phyloP scores from a whole-genome alignment of 805 yeast species.

The Teunomyces aglyptinius region DNA sequence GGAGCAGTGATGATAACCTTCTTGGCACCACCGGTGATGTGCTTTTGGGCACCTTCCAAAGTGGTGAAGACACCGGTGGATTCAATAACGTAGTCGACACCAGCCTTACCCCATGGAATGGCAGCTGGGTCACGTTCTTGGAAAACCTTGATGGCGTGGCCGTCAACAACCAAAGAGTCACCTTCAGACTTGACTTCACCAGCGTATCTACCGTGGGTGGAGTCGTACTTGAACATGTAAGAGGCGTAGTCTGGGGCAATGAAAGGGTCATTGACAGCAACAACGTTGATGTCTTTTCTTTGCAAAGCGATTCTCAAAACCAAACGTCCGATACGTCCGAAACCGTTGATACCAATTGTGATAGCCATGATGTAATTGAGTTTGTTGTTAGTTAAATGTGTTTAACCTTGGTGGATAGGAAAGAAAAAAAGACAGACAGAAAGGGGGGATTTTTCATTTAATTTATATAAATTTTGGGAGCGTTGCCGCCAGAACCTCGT shows the following conservation, averaged over 20 bases:
- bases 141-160: constrained; percentile 26
- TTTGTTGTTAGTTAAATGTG: constrained; percentile 1
- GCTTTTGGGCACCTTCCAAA: constrained; percentile 35
- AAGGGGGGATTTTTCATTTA: not conserved
- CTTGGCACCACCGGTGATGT: constrained; percentile 37
- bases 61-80: constrained; percentile 38
- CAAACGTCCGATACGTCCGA: constrained; percentile 37
- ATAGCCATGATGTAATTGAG: constrained; percentile 17
- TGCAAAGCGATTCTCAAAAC: constrained; percentile 32
- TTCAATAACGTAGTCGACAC: constrained; percentile 32
- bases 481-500: constrained; percentile 8
- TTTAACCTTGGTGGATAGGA: not conserved
- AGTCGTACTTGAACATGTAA: constrained; percentile 38
- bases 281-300: constrained; percentile 33
- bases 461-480: constrained; percentile 8
- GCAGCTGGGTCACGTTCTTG: constrained; percentile 34
- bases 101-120: constrained; percentile 35
- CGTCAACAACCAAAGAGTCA: constrained; percentile 26
- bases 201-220: constrained; percentile 33
- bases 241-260: constrained; percentile 35
- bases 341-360: constrained; percentile 35
- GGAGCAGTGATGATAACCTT: constrained; percentile 36
- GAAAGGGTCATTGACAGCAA: constrained; percentile 35
- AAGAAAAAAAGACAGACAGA: not conserved
- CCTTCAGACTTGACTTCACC: constrained; percentile 29